Conservation (phyloP, 257 asterid species). For the Jacaranda mimosifolia region DNA sequence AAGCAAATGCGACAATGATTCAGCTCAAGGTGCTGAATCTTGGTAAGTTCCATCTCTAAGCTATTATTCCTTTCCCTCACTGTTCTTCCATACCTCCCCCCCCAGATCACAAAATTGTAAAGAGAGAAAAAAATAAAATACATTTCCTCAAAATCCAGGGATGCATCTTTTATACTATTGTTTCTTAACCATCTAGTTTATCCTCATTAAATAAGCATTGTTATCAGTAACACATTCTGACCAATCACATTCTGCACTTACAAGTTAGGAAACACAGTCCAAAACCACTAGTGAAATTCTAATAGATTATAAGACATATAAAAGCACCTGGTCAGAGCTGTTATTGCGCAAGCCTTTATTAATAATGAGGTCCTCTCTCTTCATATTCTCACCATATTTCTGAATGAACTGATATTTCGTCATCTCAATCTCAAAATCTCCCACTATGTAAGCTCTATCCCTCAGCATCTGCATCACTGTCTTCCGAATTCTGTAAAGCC, state of each 20-base stretch:
- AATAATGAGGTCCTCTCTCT: slow-evolving; percentile 76
- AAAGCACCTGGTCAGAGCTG: slow-evolving; percentile 63
- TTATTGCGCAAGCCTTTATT: slow-evolving; percentile 56
- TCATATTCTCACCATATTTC: slow-evolving; percentile 77
- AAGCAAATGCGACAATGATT: too few relatives aligned
- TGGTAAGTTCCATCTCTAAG: too few relatives aligned
- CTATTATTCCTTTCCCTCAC: too few relatives aligned
- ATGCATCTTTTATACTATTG: not conserved
- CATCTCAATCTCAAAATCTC: slow-evolving; percentile 56
- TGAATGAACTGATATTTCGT: slow-evolving; percentile 49
- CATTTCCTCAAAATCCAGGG: too few relatives aligned
- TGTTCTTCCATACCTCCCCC: too few relatives aligned
- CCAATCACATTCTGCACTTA: slow-evolving; percentile 15
- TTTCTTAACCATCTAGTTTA: not conserved
- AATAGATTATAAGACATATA: not conserved
- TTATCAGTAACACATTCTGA: not conserved
- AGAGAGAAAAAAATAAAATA: too few relatives aligned
- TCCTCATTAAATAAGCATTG: not conserved
- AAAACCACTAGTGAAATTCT: not conserved
- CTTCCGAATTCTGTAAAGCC: slow-evolving; percentile 50
- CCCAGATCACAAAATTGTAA: too few relatives aligned
- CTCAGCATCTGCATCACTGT: slow-evolving; percentile 61
- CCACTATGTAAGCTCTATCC: slow-evolving; percentile 59
- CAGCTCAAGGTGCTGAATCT: too few relatives aligned
- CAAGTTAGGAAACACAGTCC: not conserved